Base-by-base conservation (phyloP, 768 basidiomycete species). In the Termitomyces sp. region DNA sequence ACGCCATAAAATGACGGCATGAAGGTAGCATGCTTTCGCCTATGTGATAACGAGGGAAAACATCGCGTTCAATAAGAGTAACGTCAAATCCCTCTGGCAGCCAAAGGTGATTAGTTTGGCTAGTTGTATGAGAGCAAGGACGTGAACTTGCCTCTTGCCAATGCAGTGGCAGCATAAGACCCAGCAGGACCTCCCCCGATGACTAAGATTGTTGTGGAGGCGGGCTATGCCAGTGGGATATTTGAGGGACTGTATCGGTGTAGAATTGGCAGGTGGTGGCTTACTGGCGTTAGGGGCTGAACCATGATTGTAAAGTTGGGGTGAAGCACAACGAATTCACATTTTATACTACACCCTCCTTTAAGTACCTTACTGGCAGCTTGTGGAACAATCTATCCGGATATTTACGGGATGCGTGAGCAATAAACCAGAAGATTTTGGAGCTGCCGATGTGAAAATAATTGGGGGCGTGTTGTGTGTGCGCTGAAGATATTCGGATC, bases 141-240 rank as follows among this genome's bases (percentile, higher is more conserved):
- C 46, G 76, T 64, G 2, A 14, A 46, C 37, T 74, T 73, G 50
- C 79, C 77, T 36, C 78, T 69, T 9, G 76, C 78, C 20, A 82
- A 68, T 16, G 68, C 75, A 5, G 76, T 67, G 6, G 80, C 80
- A n/a, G 79, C 74, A 60, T 79, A 82, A 18, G 72, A n/a, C n/a
- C n/a, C n/a, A n/a, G n/a, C n/a, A 71, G 81, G 81, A 8, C 81
- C 81, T n/a, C 77, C 80, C 6, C 76, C 76, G 16, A 78, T 70
- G 48, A 78, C 66, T 8, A 76, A 66, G 45, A 77, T 70, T 3
- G 61, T 68, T n/a, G 70, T 67, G n/a, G 56, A 61, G 13, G 56
- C 9, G 2, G 72, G 71, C 70, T 61, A 46, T 26, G n/a, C n/a
- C n/a, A n/a, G n/a, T n/a, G 20, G 16, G 14, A 37, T 43, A 22